Conservation (phyloP, 2,329 filamentous ascomycete species). For the Exophiala lecanii-corni region DNA sequence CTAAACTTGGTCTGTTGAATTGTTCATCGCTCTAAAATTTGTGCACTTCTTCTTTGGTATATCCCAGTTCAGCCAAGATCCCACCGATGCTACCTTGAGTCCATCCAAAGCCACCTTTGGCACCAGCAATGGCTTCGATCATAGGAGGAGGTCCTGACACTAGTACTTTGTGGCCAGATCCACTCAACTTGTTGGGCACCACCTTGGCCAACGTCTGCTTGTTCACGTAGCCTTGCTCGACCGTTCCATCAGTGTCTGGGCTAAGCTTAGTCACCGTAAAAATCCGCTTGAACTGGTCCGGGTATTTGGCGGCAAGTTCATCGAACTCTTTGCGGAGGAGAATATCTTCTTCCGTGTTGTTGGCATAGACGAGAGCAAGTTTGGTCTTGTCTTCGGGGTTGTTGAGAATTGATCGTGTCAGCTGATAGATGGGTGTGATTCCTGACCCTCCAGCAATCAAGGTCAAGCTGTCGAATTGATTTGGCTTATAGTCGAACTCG, state of each 20-base stretch:
- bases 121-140: slow-evolving; percentile 54
- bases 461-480: slow-evolving; percentile 47
- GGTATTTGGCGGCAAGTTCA: slow-evolving; percentile 45
- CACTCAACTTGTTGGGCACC: slow-evolving; percentile 34
- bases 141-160: slow-evolving; percentile 66
- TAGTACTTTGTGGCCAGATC: slow-evolving; percentile 52
- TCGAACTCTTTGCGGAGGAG: slow-evolving; percentile 55
- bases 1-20: too few relatives aligned
- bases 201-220: slow-evolving; percentile 51
- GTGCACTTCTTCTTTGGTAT: slow-evolving; percentile 53
- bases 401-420: slow-evolving; percentile 57
- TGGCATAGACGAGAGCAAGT: slow-evolving; percentile 62
- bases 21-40: slow-evolving; percentile 44
- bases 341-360: slow-evolving; percentile 61
- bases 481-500: slow-evolving; percentile 52
- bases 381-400: slow-evolving; percentile 59
- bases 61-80: slow-evolving; percentile 55
- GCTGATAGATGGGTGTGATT: slow-evolving; percentile 66
- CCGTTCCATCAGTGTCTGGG: slow-evolving; percentile 33
- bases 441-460: slow-evolving; percentile 68
- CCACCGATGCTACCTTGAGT: slow-evolving; percentile 40
- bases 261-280: slow-evolving; percentile 53
- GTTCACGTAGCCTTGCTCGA: slow-evolving; percentile 55
- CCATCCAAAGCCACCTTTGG: slow-evolving; percentile 32
- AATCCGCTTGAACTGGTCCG: slow-evolving; percentile 52